These are phyloP conservation scores for Rostrohypoxylon terebratum DNA, from an alignment of 495 filamentous ascomycete genomes.

Conservation along the genomic window DNA sequence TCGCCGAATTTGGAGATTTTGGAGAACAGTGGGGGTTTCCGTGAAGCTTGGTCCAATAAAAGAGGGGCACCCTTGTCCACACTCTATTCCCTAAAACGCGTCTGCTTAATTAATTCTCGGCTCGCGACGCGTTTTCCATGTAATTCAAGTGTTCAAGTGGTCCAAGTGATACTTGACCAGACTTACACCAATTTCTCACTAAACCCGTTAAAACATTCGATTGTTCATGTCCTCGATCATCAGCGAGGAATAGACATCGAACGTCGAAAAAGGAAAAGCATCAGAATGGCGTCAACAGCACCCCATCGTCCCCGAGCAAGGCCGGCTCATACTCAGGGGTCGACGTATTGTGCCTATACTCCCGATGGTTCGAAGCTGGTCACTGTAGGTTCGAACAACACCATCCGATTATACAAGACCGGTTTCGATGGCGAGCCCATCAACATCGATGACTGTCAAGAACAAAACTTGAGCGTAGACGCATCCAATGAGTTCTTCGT, in stretches of 20 bases:
- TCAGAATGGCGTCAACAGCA: constrained; percentile 61
- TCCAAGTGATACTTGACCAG: constrained; percentile 1
- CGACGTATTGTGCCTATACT: constrained; percentile 67
- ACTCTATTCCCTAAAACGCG: constrained; percentile 13
- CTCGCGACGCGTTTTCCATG: constrained; percentile 41
- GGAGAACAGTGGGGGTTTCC: constrained; percentile 26
- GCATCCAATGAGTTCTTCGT: constrained; percentile 87
- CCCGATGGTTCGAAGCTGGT: constrained; percentile 70
- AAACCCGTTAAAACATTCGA: neutral
- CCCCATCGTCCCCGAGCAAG: constrained; percentile 60
- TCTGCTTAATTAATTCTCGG: constrained; percentile 29
- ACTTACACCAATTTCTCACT: constrained; percentile 17
- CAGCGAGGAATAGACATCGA: constrained; percentile 11
- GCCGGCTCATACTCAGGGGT: constrained; percentile 65
- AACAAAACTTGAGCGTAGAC: constrained; percentile 80
- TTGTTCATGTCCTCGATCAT: neutral
- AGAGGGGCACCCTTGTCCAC: constrained; percentile 36
- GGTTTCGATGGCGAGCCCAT: constrained; percentile 90
- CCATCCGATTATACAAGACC: constrained; percentile 88
- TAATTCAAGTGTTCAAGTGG: neutral
- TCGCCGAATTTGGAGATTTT: constrained; percentile 36
- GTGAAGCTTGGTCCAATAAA: constrained; percentile 3
- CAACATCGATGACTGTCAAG: constrained; percentile 88
- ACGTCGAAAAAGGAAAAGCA: neutral
- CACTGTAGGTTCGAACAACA: constrained; percentile 90